phyloP scores from a whole-genome alignment of 1,284 basidiomycete species.

The Amylostereum chailletii region DNA sequence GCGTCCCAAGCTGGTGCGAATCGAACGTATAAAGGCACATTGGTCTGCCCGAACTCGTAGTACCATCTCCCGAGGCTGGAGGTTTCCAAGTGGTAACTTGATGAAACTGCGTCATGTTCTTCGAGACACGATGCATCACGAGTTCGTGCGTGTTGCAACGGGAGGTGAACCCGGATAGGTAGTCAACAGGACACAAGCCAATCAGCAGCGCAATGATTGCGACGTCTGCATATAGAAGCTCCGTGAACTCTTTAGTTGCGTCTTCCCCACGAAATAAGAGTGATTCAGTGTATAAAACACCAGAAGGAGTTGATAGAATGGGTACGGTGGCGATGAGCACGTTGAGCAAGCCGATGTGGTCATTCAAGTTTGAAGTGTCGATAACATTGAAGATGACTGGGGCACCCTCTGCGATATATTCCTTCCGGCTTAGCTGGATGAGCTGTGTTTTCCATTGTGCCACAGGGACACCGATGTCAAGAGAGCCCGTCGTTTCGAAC shows the following conservation, averaged over 20 bases:
- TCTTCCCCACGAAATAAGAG: slow-evolving; percentile 21
- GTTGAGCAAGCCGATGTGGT: slow-evolving; percentile 43
- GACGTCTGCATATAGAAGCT: slow-evolving; percentile 29
- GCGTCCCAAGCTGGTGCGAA: slow-evolving; percentile 25
- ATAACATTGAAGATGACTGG: slow-evolving; percentile 41
- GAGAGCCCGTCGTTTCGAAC: slow-evolving; percentile 12
- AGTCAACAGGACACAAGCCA: slow-evolving; percentile 30
- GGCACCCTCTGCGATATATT: slow-evolving; percentile 24
- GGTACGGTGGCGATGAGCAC: slow-evolving; percentile 30
- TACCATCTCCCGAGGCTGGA: slow-evolving; percentile 19
- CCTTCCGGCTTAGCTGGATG: slow-evolving; percentile 25
- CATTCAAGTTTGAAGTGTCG: slow-evolving; percentile 45
- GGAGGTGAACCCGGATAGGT: slow-evolving; percentile 31
- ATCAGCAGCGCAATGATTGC: slow-evolving; percentile 31
- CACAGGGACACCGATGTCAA: slow-evolving; percentile 21
- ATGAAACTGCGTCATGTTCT: slow-evolving; percentile 14
- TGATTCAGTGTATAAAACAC: slow-evolving; percentile 34
- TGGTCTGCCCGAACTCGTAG: slow-evolving; percentile 4
- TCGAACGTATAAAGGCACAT: slow-evolving; percentile 14
- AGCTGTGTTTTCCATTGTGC: slow-evolving; percentile 26
- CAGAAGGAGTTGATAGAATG: slow-evolving; percentile 23
- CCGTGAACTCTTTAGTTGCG: slow-evolving; percentile 23
- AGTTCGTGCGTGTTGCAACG: slow-evolving; percentile 36
- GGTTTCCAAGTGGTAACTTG: slow-evolving; percentile 36
- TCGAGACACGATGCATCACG: slow-evolving; percentile 8